Evolutionary conservation across 805 yeast species (phyloP).

Genomic region (Yamadazyma kitorensis): DNA sequence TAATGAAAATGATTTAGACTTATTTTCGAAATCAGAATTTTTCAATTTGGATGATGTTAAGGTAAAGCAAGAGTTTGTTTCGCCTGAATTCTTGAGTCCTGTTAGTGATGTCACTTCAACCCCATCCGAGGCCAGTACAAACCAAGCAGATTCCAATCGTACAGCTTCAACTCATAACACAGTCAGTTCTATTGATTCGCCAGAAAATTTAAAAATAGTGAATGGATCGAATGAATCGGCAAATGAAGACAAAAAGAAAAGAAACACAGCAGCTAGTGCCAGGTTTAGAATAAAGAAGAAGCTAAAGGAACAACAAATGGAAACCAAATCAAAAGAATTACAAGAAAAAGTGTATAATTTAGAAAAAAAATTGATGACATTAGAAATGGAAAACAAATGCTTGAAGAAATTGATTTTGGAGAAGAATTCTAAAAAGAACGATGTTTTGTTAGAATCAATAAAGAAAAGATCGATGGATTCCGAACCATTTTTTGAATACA

Average conservation of each 20-base stretch:
- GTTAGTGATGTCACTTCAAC: background rate
- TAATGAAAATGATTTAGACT: slow-evolving; percentile 31
- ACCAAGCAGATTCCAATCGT: too few relatives aligned
- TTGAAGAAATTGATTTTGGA: slow-evolving; percentile 80
- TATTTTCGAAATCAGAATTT: slow-evolving; percentile 39
- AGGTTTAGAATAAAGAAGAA: slow-evolving; percentile 91
- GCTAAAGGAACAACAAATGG: slow-evolving; percentile 88
- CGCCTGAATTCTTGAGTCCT: background rate
- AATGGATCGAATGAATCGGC: too few relatives aligned
- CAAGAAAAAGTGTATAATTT: slow-evolving; percentile 62
- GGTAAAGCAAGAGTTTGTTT: slow-evolving; percentile 4
- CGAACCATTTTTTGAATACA: slow-evolving; percentile 29
- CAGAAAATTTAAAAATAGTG: too few relatives aligned
- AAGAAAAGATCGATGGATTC: slow-evolving; percentile 45
- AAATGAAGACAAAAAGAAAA: slow-evolving; percentile 71
- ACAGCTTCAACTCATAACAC: too few relatives aligned
- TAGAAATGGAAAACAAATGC: slow-evolving; percentile 91
- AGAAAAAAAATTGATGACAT: slow-evolving; percentile 72
- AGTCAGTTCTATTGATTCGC: too few relatives aligned
- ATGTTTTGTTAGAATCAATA: slow-evolving; percentile 51
- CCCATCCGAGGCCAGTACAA: too few relatives aligned
- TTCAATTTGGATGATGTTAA: slow-evolving; percentile 33
- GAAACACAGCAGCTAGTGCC: slow-evolving; percentile 94
- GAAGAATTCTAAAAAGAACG: slow-evolving; percentile 59
- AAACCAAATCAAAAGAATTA: slow-evolving; percentile 67